Evolutionary conservation across 2,329 filamentous ascomycete species (phyloP), one percentile per base, ranked within the genome.

Genomic region (Hirsutella thompsonii): DNA sequence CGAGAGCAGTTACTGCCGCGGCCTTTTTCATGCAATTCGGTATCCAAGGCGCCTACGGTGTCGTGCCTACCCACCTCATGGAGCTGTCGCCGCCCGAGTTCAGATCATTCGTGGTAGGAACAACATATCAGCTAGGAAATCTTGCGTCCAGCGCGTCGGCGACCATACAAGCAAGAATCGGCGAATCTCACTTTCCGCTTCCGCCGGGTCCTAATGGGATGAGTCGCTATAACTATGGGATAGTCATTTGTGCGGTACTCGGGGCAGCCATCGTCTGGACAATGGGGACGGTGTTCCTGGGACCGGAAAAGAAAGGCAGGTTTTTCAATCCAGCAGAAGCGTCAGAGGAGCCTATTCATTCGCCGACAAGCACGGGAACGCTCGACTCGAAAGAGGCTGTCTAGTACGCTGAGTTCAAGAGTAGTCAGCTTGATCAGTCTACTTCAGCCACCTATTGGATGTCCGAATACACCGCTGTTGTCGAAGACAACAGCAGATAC

Each of bases 201-300:
- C 67, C 78, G 0, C 64, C 74, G 0, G 72, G 69, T 1, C 57
- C 68, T n/a, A 55, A 60, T 1, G 69, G 64, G 0, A 57, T 61
- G 26, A 58, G 61, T 36, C 67, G 81, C 3, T 86, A 81, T 57
- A 65, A 85, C 44, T 93, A 93, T 50, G 86, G 85, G 32, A 80
- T 80, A 50, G 86, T 93, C 10, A 90, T 94, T 47, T 86, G 81
- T 55, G 90, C 92, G 53, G 94, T 94, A 61, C 88, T 94, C 83
- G 88, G 72, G 1, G 86, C 81, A 49, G 86, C 93, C 1, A 94
- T 73, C 49, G 70, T 54, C 20, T 79, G 76, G 44, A 66, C 74
- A n/a, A 68, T 79, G 30, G 1, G 76, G 4, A 55, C 86, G 41
- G 80, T 79, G 0, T 57, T 84, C 9, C 36, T 84, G 3, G 82